These are phyloP conservation scores for Calycina herbarum DNA, from an alignment of 2,329 filamentous ascomycete species.

Conservation along the genomic window DNA sequence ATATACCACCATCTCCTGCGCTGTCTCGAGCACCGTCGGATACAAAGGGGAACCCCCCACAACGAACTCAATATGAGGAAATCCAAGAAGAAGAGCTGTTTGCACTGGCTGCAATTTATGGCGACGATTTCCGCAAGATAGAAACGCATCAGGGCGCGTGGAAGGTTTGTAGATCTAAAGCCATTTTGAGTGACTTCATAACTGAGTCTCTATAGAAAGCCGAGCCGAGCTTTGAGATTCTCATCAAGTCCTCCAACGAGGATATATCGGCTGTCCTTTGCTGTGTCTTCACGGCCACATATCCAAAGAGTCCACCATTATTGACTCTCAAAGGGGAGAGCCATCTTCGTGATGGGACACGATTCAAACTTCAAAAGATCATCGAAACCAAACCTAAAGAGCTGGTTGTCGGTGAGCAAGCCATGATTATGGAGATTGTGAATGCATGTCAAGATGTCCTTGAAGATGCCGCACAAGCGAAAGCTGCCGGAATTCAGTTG, in stretches of 20 bases:
- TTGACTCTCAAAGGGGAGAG: constrained; percentile 66
- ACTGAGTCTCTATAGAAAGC: constrained; percentile 58
- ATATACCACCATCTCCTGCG: constrained; percentile 37
- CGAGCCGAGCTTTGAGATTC: constrained; percentile 80
- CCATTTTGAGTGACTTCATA: neutral
- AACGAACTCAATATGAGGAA: constrained; percentile 71
- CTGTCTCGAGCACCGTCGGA: constrained; percentile 30
- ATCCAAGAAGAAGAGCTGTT: constrained; percentile 86
- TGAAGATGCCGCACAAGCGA: constrained; percentile 80
- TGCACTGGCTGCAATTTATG: constrained; percentile 83
- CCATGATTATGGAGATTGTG: constrained; percentile 51
- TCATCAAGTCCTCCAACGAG: constrained; percentile 70
- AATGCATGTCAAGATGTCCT: constrained; percentile 64
- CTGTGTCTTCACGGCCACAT: constrained; percentile 84
- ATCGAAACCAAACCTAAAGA: constrained; percentile 57
- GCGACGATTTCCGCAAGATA: constrained; percentile 80
- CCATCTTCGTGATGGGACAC: constrained; percentile 67
- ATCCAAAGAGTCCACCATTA: constrained; percentile 79
- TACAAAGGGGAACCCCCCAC: constrained; percentile 37
- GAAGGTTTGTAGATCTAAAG: constrained; percentile 62
- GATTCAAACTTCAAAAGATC: constrained; percentile 67
- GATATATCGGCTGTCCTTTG: constrained; percentile 71
- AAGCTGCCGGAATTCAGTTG: constrained; percentile 71
- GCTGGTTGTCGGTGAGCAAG: constrained; percentile 53
- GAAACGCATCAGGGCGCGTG: constrained; percentile 72